These are phyloP conservation scores for Picea abies DNA, from an alignment of 83 land plant species.

Conservation along the genomic window DNA sequence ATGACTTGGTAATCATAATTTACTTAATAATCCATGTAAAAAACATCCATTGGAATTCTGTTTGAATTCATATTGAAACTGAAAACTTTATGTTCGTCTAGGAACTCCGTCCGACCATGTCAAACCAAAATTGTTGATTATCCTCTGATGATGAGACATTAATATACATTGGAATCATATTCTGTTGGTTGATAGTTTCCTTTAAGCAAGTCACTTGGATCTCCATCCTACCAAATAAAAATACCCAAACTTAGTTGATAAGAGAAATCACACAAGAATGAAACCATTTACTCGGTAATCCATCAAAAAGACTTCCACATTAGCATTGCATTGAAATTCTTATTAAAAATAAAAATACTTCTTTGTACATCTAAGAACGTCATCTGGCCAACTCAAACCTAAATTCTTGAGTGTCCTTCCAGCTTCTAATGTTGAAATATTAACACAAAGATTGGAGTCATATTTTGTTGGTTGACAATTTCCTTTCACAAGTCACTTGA, in stretches of 20 bases:
- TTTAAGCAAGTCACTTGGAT: conserved; percentile 20
- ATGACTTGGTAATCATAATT: background rate
- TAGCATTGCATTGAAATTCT: background rate
- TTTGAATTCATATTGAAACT: background rate
- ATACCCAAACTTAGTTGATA: too few species aligned
- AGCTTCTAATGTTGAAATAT: background rate
- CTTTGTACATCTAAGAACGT: background rate
- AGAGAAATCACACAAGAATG: too few species aligned
- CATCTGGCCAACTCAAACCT: background rate
- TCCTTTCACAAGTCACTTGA: conserved; percentile 18
- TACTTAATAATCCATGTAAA: background rate
- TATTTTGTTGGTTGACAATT: background rate
- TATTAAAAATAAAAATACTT: background rate
- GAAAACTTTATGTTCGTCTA: background rate
- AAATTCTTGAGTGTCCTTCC: background rate
- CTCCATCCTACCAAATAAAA: conserved; percentile 63
- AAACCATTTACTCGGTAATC: background rate
- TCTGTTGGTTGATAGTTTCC: background rate
- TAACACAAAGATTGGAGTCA: background rate
- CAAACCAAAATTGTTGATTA: background rate
- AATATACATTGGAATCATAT: background rate
- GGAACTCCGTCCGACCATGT: background rate
- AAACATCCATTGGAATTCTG: background rate
- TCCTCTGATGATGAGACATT: background rate
- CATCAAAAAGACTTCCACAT: background rate